Base-by-base conservation (phyloP, 106 monocot genomes). In the Dioscorea dumetorum region DNA sequence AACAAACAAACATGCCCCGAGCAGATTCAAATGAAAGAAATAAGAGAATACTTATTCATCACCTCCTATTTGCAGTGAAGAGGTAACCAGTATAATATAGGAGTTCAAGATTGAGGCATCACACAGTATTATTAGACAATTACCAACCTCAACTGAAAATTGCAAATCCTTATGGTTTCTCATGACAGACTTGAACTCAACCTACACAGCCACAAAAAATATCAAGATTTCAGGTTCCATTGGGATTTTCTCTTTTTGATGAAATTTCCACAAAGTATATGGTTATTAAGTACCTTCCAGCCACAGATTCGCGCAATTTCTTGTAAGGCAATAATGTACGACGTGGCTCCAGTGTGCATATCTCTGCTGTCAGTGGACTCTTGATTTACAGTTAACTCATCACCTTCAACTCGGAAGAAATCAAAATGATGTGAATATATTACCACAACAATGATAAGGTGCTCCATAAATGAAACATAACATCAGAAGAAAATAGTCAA, bases 81-180 rank as follows among this genome's bases (percentile, higher is more conserved):
- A 28, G 28, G 28, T 28, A 28, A 28, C 28, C 28, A 28, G 28
- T 3, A 41, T 41, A 41, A 41, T 41, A 41, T 41, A 41, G 41
- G 41, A 41, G 41, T 41, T 41, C 10, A 41, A 41, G 59, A 23
- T 22, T 59, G 4, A 19, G 22, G 22, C 0, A 22, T 4, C 22
- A 59, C 22, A 23, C 28, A 59, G 22, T 1, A 21, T 23, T 12
- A 23, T 11, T 12, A 11, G 9, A 20, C 5, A 11, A 10, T 59
- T 59, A 23, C 59, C 4, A 22, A 59, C 59, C 59, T 59, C 59
- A 16, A 64, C 64, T 14, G 22, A 34, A 64, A 64, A 64, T 18
- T 35, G 64, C 16, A 35, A 64, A 64, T 64, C 34, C 35, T 64
- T 64, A 41, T 17, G 28, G 35, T 19, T 63, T 4, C 63, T 33